Evolutionary conservation across 345 rosid genomes (phyloP).

Genomic region (Sisymbrium irio): DNA sequence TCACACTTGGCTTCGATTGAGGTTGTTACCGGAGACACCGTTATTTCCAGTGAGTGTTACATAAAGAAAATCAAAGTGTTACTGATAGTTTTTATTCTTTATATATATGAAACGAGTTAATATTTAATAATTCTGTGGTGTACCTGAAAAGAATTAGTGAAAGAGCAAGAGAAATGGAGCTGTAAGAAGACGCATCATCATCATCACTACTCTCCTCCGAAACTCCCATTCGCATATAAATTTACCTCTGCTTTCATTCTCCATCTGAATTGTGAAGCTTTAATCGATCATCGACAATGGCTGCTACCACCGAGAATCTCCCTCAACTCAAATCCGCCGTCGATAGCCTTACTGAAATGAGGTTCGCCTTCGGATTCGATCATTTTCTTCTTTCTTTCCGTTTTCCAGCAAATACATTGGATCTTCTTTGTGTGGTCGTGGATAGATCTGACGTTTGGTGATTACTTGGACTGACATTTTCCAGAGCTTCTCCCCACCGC

Average conservation of each 20-base stretch:
- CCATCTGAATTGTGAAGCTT: constrained; percentile 15
- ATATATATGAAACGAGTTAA: no score
- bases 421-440: constrained; percentile 1
- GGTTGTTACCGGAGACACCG: no score
- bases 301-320: constrained; percentile 60
- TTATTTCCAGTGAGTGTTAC: no score
- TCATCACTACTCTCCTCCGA: constrained; percentile 28
- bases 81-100: no score
- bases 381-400: neutral
- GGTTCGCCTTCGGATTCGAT: constrained; percentile 50
- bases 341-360: constrained; percentile 62
- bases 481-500: constrained; percentile 59
- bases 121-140: no score
- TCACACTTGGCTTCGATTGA: no score
- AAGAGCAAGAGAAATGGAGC: no score
- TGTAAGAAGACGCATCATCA: constrained; percentile 22
- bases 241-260: no score
- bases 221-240: constrained; percentile 12
- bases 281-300: constrained; percentile 38
- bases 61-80: no score
- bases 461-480: neutral
- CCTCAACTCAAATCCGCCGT: constrained; percentile 51
- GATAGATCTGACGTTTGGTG: constrained; percentile 34
- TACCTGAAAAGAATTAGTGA: no score
- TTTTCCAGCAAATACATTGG: neutral